Percentiles rank a stretch among this genome's conserved stretches.
Conservation (phyloP, 1,139 yeast species). For the Cylindricascospora bacillispora region DNA sequence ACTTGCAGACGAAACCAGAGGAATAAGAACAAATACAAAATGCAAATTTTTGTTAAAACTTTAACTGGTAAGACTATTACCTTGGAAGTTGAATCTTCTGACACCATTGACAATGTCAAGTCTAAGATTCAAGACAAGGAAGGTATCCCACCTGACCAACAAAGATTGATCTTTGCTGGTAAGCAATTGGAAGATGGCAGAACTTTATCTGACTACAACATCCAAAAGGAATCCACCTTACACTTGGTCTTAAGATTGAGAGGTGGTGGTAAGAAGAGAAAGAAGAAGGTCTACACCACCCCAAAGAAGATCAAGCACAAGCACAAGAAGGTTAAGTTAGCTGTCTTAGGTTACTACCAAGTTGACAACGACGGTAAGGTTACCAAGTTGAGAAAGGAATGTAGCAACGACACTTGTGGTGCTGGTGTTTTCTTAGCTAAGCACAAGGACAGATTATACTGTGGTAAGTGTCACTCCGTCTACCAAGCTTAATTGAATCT, state of each 20-base stretch:
- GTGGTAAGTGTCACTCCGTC: conserved; percentile 99
- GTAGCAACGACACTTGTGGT: conserved; percentile 90
- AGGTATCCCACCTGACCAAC: conserved; percentile 99
- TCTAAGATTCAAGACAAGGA: conserved; percentile 98
- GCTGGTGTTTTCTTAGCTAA: conserved; percentile 99
- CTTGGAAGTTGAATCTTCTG: conserved; percentile 58
- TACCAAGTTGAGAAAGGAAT: conserved; percentile 98
- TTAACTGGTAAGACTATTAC: conserved; percentile 65
- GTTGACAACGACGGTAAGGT: conserved; percentile 98
- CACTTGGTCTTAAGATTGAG: conserved; percentile 97
- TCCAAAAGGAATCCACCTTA: conserved; percentile 98
- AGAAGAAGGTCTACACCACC: conserved; percentile 99
- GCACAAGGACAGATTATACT: conserved; percentile 98
- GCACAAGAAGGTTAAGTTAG: conserved; percentile 98
- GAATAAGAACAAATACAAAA: conserved; percentile 28
- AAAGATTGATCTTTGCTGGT: conserved; percentile 97
- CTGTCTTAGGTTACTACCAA: conserved; percentile 99
- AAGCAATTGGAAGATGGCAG: conserved; percentile 73
- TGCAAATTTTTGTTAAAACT: conserved; percentile 48
- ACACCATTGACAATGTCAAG: conserved; percentile 77
- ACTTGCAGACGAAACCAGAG: conserved; percentile 55
- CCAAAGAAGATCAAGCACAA: conserved; percentile 99
- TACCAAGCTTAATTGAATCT: too few relatives aligned
- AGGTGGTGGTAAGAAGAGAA: conserved; percentile 99
- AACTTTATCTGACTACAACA: conserved; percentile 78